phyloP scores from a whole-genome alignment of 2,329 filamentous ascomycete species.

The Pseudopyricularia javanii region DNA sequence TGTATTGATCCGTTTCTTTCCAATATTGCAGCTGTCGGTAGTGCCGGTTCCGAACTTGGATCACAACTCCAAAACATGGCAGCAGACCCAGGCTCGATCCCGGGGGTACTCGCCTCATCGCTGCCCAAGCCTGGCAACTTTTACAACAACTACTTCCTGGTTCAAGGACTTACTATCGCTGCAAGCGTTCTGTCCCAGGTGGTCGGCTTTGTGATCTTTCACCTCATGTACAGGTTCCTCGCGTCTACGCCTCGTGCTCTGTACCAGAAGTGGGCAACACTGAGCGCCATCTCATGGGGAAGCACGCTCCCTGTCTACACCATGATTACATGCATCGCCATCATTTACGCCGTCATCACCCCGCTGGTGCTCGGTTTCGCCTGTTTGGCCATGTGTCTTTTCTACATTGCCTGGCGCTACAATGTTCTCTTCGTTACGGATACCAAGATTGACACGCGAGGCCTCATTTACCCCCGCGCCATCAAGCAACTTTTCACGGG shows the following conservation, averaged over 20 bases:
- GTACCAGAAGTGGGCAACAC: conserved; percentile 63
- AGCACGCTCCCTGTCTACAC: conserved; percentile 72
- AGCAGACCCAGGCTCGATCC: conserved; percentile 46
- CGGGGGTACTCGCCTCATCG: conserved; percentile 55
- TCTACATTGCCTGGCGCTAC: conserved; percentile 81
- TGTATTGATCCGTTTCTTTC: not conserved
- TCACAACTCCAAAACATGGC: conserved; percentile 50
- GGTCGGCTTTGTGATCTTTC: conserved; percentile 60
- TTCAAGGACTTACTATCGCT: conserved; percentile 77
- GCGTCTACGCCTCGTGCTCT: conserved; percentile 70
- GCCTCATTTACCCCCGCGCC: conserved; percentile 80
- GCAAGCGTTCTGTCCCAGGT: conserved; percentile 61
- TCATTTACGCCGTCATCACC: conserved; percentile 75
- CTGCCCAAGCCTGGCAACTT: conserved; percentile 84
- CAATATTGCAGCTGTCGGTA: conserved; percentile 48
- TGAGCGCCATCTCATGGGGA: conserved; percentile 71
- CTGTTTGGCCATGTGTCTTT: conserved; percentile 61
- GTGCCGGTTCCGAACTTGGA: conserved; percentile 62
- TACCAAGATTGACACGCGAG: conserved; percentile 74
- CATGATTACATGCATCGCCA: conserved; percentile 48
- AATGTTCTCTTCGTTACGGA: conserved; percentile 76
- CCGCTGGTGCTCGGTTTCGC: conserved; percentile 79
- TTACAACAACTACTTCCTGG: conserved; percentile 88
- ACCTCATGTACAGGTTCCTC: conserved; percentile 60
- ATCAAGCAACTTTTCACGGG: conserved; percentile 78